Base-by-base conservation (phyloP, 73 alveolate genomes). In the Symbiodinium pilosum region DNA sequence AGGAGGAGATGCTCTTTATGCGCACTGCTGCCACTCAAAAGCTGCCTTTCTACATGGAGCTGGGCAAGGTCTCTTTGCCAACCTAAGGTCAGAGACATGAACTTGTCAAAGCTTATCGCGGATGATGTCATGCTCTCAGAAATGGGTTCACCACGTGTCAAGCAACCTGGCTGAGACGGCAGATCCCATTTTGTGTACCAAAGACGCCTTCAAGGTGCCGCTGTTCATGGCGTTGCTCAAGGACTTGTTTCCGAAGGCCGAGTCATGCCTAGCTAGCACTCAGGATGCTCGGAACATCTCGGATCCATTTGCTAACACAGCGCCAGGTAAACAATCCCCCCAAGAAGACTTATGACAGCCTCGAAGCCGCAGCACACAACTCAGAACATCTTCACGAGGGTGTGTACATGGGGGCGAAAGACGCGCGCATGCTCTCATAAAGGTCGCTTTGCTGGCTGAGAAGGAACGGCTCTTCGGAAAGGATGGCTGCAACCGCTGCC, bases 91-190 rank as follows among this genome's bases (percentile, higher is more conserved):
- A 38, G 89, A 26, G 98, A 93, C 44, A 99, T 99, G 99, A 99
- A 99, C 99, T 99, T 99, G 94, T 99, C 99, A 39, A 99, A 99
- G 99, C 99, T 99, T 98, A 99, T 99, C 52, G 99, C 99, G 41
- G 99, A 99, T 91, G 99, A 99, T 99, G 97, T 20, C 77, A n/a
- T 36, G 43, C 30, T n/a, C 84, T 59, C n/a, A 20, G 34, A n/a
- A 52, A 52, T 52, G 28, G 69, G 69, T 52, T 52, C 69, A 12
- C 69, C 69, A n/a, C n/a, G n/a, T n/a, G n/a, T n/a, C n/a, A n/a
- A n/a, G n/a, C n/a, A n/a, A n/a, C n/a, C n/a, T n/a, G n/a, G n/a
- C n/a, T n/a, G n/a, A n/a, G n/a, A n/a, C n/a, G n/a, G n/a, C n/a
- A n/a, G n/a, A n/a, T n/a, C n/a, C n/a, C n/a, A n/a, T n/a, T n/a